phyloP scores from a whole-genome alignment of 2,329 filamentous ascomycete genomes.

The Ceratocystis papillata region DNA sequence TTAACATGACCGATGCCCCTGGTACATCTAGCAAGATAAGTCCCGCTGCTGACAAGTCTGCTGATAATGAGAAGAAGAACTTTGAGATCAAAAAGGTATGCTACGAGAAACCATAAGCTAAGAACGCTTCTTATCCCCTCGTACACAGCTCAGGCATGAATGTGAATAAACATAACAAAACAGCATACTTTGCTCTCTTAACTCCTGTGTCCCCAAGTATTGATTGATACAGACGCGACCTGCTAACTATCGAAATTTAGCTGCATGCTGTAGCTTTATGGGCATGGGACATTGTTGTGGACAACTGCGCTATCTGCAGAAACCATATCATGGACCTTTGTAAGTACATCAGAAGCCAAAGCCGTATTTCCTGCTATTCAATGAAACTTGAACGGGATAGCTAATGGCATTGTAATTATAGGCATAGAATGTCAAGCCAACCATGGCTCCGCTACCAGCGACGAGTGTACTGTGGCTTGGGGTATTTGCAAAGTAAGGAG shows the following conservation, averaged over 20 bases:
- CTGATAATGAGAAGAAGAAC: slow-evolving; percentile 68
- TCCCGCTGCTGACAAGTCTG: slow-evolving; percentile 40
- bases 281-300: slow-evolving; percentile 99
- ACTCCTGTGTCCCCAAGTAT: no score
- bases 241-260: slow-evolving; percentile 16
- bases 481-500: slow-evolving; percentile 87
- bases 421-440: slow-evolving; percentile 98
- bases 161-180: no score
- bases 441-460: slow-evolving; percentile 90
- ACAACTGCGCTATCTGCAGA: slow-evolving; percentile 98
- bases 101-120: background rate
- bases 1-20: slow-evolving; percentile 88
- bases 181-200: no score
- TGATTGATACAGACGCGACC: background rate
- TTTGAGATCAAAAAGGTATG: slow-evolving; percentile 97
- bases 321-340: slow-evolving; percentile 99
- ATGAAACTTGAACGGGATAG: background rate
- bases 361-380: no score
- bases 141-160: no score
- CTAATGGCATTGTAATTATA: slow-evolving; percentile 31
- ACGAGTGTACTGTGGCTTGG: slow-evolving; percentile 98
- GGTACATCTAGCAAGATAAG: slow-evolving; percentile 40
- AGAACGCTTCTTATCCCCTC: no score
- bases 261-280: slow-evolving; percentile 78
- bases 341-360: slow-evolving; percentile 36